A percentile compares a stretch with the other conserved stretches of the same genome.
Evolutionary conservation across 2,329 filamentous ascomycete species (phyloP).

Genomic region (Colletotrichum tropicale): DNA sequence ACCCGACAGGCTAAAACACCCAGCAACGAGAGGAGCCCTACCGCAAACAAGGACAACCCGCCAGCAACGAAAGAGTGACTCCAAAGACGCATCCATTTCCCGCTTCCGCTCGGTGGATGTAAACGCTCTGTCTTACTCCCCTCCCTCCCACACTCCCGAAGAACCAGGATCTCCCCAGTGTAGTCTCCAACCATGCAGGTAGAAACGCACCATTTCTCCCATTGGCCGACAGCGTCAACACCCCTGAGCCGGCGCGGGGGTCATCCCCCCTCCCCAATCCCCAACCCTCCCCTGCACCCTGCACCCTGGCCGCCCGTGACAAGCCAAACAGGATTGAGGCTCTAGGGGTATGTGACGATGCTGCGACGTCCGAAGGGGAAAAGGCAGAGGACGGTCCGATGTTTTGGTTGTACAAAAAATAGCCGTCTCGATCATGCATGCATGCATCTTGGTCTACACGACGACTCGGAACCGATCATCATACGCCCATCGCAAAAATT

Average conservation of each 20-base stretch:
- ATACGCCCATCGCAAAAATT: background rate
- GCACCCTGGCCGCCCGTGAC: background rate
- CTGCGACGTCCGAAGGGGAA: conserved; percentile 7
- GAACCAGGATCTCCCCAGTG: background rate
- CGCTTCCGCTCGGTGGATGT: background rate
- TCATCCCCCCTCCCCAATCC: background rate
- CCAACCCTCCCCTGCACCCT: background rate
- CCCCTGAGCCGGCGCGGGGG: background rate
- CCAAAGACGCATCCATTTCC: background rate
- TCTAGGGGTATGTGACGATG: conserved; percentile 8
- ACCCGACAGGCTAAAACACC: background rate
- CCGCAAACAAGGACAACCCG: background rate
- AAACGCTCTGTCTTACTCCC: background rate
- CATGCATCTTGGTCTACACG: background rate
- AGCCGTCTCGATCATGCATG: background rate
- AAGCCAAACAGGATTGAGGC: conserved; percentile 1
- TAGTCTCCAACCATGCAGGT: background rate
- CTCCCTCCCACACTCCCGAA: background rate
- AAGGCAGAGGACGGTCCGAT: background rate
- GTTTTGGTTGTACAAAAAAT: background rate
- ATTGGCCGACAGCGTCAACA: background rate
- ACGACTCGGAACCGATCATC: background rate
- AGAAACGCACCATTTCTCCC: conserved; percentile 1
- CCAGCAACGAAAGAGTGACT: background rate
- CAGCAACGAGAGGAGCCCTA: background rate